Evolutionary conservation across 176 grass and related monocot genomes (phyloP).

Genomic region (Bothriochloa decipiens): DNA sequence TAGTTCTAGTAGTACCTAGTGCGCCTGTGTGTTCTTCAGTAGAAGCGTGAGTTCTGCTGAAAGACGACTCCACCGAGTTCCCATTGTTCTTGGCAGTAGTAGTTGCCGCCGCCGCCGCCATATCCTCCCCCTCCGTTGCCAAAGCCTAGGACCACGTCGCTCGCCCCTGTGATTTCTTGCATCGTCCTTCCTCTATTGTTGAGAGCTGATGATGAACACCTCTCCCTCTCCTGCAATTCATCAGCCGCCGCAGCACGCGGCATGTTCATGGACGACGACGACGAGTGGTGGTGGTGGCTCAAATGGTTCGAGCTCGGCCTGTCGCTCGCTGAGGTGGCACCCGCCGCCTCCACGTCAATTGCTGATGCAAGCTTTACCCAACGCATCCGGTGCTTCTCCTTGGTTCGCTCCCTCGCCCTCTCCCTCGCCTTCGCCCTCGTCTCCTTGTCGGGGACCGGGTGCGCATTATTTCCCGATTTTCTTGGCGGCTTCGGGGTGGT

Average conservation of each 20-base stretch:
- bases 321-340: slow-evolving; percentile 28
- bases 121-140: slow-evolving; percentile 25
- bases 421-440: slow-evolving; percentile 76
- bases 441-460: slow-evolving; percentile 69
- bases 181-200: slow-evolving; percentile 38
- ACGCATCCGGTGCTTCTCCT: slow-evolving; percentile 73
- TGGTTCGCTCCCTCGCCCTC: slow-evolving; percentile 86
- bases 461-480: slow-evolving; percentile 31
- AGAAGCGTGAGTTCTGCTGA: slow-evolving; percentile 42
- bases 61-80: slow-evolving; percentile 61
- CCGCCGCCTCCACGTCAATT: slow-evolving; percentile 47
- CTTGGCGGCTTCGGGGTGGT: slow-evolving; percentile 46
- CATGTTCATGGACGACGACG: slow-evolving; percentile 43
- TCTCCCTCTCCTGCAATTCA: slow-evolving; percentile 58
- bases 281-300: slow-evolving; percentile 36
- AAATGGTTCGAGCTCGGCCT: slow-evolving; percentile 35
- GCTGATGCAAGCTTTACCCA: slow-evolving; percentile 64
- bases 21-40: slow-evolving; percentile 20
- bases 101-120: slow-evolving; percentile 23
- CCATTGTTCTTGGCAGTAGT: slow-evolving; percentile 64
- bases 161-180: slow-evolving; percentile 49
- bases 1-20: slow-evolving; percentile 35
- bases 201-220: slow-evolving; percentile 49
- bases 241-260: slow-evolving; percentile 44
- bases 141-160: slow-evolving; percentile 43